Evolutionary conservation across 2,329 filamentous ascomycete genomes (phyloP), one percentile per base, ranked within the genome.

Genomic region (Pleoardoris graminearum): DNA sequence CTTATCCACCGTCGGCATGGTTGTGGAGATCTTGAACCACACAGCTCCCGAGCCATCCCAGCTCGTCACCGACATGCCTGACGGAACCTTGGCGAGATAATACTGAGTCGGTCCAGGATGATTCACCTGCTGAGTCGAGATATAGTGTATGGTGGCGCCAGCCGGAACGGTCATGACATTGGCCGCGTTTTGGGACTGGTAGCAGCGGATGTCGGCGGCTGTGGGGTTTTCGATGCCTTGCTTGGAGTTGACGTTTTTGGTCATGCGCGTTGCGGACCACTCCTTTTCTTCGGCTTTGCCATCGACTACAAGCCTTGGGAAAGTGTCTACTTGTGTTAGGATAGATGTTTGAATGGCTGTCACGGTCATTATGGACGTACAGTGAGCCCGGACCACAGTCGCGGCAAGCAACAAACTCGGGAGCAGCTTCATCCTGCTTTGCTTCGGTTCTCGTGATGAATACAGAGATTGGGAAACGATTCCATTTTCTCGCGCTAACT

Each of bases 81-180:
- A 47, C 4, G 66, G 66, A 3, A 67, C 66, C 39, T 65, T 67
- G 7, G 66, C 66, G 4, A 68, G 58, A 51, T 68, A 67, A 44
- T 67, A 68, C 49, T 68, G 64, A 23, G 63, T 66, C 4, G 66
- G 66, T 1, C 66, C 66, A 1, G 66, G 66, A 36, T 68, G 66
- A 41, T 68, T 68, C n/a, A 68, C 59, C 39, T 68, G 66, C 48
- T 68, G 66, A 10, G 62, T 66, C 7, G 62, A 65, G 35, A 68
- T 56, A 41, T 68, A 68, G 46, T 68, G 62, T 21, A 68, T 60
- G 3, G 45, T 63, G 0, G 66, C 59, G 16, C 66, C 66, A 22
- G 65, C 66, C 32, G 66, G 65, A 1, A 69, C 62, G 4, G 42
- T 55, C 10, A 51, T 42, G 16, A 67, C 53, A n/a, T 50, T 60